Conservation (phyloP, 345 rosid genomes). For the Clarkia xantiana region DNA sequence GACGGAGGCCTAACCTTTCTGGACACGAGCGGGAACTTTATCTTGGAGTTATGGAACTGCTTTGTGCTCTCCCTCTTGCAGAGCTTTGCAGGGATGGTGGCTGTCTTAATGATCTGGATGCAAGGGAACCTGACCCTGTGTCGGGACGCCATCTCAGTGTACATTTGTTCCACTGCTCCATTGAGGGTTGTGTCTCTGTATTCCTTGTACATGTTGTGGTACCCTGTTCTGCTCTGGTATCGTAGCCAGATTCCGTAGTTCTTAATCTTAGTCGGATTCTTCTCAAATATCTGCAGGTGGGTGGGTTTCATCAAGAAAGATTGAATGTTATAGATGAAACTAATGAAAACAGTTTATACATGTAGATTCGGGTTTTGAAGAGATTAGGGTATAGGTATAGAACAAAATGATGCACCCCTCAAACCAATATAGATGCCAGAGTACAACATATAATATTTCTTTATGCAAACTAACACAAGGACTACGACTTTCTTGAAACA, state of each 20-base stretch:
- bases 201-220: no score
- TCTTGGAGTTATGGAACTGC: conserved; percentile 28
- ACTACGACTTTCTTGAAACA: no score
- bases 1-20: conserved; percentile 30
- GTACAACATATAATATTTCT: no score
- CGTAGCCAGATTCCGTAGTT: no score
- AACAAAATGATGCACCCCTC: no score
- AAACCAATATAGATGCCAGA: no score
- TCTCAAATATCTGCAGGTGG: conserved; percentile 8
- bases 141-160: conserved; percentile 29
- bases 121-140: conserved; percentile 32
- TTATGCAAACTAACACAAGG: no score
- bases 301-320: no score
- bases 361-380: conserved; percentile 15
- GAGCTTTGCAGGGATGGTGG: conserved; percentile 25
- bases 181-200: conserved; percentile 24
- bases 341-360: conserved; percentile 23
- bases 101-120: conserved; percentile 29
- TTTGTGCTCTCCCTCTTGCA: conserved; percentile 34
- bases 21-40: conserved; percentile 27
- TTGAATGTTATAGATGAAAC: conserved; percentile 19
- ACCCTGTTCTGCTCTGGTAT: no score
- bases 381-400: no score
- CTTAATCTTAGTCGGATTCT: no score
- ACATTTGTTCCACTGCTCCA: conserved; percentile 29